Conservation (phyloP, 306 rosid species). For the Mimosa pudica region DNA sequence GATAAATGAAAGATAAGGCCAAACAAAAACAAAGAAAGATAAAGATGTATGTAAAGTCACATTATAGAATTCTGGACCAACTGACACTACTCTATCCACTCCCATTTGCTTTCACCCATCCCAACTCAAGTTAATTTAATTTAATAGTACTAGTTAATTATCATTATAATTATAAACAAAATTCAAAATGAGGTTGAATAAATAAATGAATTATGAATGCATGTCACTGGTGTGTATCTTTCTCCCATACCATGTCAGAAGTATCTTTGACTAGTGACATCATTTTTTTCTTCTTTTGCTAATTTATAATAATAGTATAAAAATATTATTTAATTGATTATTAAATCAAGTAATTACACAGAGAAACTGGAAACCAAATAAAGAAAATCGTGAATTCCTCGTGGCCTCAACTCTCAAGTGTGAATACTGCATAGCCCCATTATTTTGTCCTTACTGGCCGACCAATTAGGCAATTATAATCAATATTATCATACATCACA, state of each 20-base stretch:
- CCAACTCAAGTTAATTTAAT: not conserved
- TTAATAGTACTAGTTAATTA: not conserved
- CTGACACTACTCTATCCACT: not conserved
- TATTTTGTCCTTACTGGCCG: not conserved
- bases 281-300: too few species aligned
- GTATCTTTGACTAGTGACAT: conserved; percentile 55
- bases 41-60: not conserved
- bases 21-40: too few species aligned
- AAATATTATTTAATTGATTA: not conserved
- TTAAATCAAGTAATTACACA: not conserved
- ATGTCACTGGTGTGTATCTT: conserved; percentile 26
- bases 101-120: not conserved
- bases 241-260: conserved; percentile 31
- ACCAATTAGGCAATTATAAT: too few species aligned
- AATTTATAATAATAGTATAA: too few species aligned
- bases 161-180: not conserved
- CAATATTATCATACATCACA: not conserved
- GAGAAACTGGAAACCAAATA: not conserved
- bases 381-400: conserved; percentile 26
- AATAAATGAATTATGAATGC: not conserved
- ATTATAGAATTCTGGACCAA: conserved; percentile 56
- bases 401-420: not conserved
- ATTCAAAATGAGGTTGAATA: not conserved
- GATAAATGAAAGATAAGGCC: not conserved
- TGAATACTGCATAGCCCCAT: not conserved